Percentiles rank a stretch among this genome's conserved stretches.
phyloP scores from a whole-genome alignment of 495 filamentous ascomycete genomes.

The Talaromyces ruber region DNA sequence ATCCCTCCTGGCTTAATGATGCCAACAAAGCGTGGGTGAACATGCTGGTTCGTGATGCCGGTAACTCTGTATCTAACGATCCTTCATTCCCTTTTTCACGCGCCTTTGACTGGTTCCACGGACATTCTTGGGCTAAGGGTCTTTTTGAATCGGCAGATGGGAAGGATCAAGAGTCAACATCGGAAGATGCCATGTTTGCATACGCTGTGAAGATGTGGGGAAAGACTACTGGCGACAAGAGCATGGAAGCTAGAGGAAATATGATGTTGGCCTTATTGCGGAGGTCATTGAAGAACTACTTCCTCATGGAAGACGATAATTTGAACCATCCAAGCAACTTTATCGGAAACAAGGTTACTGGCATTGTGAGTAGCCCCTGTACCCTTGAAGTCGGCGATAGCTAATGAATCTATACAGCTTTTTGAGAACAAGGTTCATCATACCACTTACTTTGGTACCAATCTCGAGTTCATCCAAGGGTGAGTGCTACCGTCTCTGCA shows the following conservation, averaged over 20 bases:
- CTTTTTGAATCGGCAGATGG: conserved; percentile 87
- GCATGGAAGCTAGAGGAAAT: conserved; percentile 81
- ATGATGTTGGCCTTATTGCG: conserved; percentile 72
- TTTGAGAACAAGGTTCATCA: conserved; percentile 98
- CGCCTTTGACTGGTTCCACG: conserved; percentile 88
- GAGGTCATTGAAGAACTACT: conserved; percentile 68
- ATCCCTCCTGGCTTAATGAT: conserved; percentile 62
- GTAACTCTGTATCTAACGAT: conserved; percentile 67
- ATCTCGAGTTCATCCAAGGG: conserved; percentile 79
- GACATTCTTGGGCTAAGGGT: conserved; percentile 94
- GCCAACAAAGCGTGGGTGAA: conserved; percentile 75
- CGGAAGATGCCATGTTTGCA: conserved; percentile 81
- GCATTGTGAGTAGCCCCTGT: conserved; percentile 47
- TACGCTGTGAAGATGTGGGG: conserved; percentile 97
- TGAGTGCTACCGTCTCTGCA: conserved; percentile 12
- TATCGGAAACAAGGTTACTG: conserved; percentile 76
- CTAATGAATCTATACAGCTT: conserved; percentile 34
- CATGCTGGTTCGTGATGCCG: conserved; percentile 64
- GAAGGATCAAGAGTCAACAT: conserved; percentile 87
- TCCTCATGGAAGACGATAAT: conserved; percentile 65
- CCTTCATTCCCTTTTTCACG: conserved; percentile 78
- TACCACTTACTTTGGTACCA: conserved; percentile 82
- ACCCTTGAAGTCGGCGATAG: not conserved
- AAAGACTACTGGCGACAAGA: conserved; percentile 56
- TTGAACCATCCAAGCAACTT: conserved; percentile 69